These are phyloP conservation scores for Groenewaldozyma salmanticensis DNA, from an alignment of 805 yeast genomes.

Conservation along the genomic window DNA sequence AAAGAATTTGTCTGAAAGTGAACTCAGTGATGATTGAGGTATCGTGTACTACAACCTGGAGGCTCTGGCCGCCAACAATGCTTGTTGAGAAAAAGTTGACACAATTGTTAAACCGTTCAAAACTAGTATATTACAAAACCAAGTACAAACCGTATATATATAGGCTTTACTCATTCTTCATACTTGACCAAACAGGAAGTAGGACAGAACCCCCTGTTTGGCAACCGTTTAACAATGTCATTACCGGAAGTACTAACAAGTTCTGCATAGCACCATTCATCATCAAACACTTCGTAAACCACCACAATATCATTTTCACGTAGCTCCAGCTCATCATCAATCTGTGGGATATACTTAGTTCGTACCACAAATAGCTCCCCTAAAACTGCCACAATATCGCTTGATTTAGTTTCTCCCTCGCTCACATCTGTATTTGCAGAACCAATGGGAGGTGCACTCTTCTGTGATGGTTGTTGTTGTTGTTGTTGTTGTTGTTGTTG, in stretches of 20 bases:
- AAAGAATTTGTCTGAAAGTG: too few relatives aligned
- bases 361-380: conserved; percentile 65
- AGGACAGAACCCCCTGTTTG: conserved; percentile 14
- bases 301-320: conserved; percentile 62
- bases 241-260: conserved; percentile 4
- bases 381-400: conserved; percentile 14
- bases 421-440: background rate
- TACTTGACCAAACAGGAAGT: conserved; percentile 9
- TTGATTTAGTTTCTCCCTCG: background rate
- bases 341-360: conserved; percentile 64
- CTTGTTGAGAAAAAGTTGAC: too few relatives aligned
- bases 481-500: background rate
- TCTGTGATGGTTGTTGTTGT: background rate
- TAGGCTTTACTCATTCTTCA: too few relatives aligned
- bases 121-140: too few relatives aligned
- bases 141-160: too few relatives aligned
- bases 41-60: too few relatives aligned
- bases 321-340: conserved; percentile 72
- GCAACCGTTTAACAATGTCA: conserved; percentile 1
- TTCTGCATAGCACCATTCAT: conserved; percentile 85
- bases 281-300: conserved; percentile 71
- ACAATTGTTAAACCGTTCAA: too few relatives aligned
- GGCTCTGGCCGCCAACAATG: too few relatives aligned
- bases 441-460: background rate
- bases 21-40: too few relatives aligned